Conservation (phyloP, 805 yeast species). For the Ogataea trehaloabstinens region DNA sequence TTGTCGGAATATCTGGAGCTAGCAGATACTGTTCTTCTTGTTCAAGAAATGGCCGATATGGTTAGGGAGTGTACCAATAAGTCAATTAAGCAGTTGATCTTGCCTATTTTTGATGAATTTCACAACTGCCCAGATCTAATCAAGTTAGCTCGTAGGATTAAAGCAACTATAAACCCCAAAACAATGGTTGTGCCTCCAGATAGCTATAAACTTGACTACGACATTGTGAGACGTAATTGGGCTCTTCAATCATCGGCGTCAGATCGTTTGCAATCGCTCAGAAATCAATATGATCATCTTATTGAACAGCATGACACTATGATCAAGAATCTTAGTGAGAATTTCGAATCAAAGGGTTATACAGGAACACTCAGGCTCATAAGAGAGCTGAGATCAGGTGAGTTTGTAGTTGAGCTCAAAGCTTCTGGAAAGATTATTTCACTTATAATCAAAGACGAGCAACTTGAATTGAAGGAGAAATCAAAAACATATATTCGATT, state of each 20-base stretch:
- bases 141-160: slow-evolving; percentile 29
- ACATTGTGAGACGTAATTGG: slow-evolving; percentile 26
- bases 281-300: slow-evolving; percentile 20
- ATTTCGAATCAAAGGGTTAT: slow-evolving; percentile 21
- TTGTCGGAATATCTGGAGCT: slow-evolving; percentile 29
- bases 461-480: slow-evolving; percentile 21
- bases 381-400: slow-evolving; percentile 26
- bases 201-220: slow-evolving; percentile 21
- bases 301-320: slow-evolving; percentile 9
- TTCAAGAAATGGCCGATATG: slow-evolving; percentile 30
- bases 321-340: slow-evolving; percentile 8
- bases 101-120: slow-evolving; percentile 22
- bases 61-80: slow-evolving; percentile 8
- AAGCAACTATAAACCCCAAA: slow-evolving; percentile 22
- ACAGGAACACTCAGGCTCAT: slow-evolving; percentile 22
- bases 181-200: slow-evolving; percentile 16
- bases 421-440: slow-evolving; percentile 25
- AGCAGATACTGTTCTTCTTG: slow-evolving; percentile 23
- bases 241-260: slow-evolving; percentile 24
- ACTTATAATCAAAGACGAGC: slow-evolving; percentile 10
- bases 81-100: slow-evolving; percentile 8
- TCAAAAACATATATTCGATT: slow-evolving; percentile 32
- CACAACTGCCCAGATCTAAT: slow-evolving; percentile 11
- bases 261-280: slow-evolving; percentile 11
- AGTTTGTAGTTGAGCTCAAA: slow-evolving; percentile 26